A percentile compares a stretch with the other conserved stretches of the same genome.
These are phyloP conservation scores for Hypomyces perniciosus DNA, from an alignment of 2,329 filamentous ascomycete genomes.

Conservation along the genomic window DNA sequence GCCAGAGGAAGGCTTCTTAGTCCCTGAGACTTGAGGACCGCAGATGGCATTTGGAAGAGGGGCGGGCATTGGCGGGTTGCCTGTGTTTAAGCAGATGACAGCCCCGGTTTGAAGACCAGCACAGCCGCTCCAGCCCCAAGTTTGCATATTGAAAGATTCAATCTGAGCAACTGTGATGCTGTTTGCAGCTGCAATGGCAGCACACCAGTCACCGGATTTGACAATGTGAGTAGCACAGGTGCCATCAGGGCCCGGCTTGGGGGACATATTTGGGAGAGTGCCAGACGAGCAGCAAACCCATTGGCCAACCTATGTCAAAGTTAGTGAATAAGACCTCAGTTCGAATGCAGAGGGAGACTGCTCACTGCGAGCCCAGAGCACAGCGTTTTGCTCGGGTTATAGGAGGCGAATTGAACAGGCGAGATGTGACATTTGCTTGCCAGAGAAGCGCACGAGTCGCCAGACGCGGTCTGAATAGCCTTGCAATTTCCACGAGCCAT, in stretches of 20 bases:
- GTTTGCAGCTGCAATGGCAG: slow-evolving; percentile 17
- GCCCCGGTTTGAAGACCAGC: slow-evolving; percentile 19
- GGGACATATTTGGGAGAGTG: slow-evolving; percentile 21
- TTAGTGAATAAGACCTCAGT: too few species aligned
- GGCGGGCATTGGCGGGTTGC: slow-evolving; percentile 29
- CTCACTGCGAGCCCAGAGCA: slow-evolving; percentile 14
- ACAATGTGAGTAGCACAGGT: slow-evolving; percentile 23
- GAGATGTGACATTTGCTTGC: slow-evolving; percentile 21
- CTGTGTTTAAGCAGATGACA: slow-evolving; percentile 30
- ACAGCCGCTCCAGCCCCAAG: slow-evolving; percentile 27
- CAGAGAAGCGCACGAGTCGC: slow-evolving; percentile 20
- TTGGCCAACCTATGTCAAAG: slow-evolving; percentile 21
- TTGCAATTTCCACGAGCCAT: too few species aligned
- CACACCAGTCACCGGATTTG: slow-evolving; percentile 22
- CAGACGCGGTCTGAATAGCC: slow-evolving; percentile 4
- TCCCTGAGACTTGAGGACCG: slow-evolving; percentile 28
- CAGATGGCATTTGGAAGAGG: slow-evolving; percentile 26
- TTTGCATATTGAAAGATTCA: slow-evolving; percentile 20
- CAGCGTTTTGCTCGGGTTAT: slow-evolving; percentile 19
- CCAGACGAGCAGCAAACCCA: slow-evolving; percentile 27
- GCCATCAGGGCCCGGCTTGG: slow-evolving; percentile 25
- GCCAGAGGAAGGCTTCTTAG: slow-evolving; percentile 19
- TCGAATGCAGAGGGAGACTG: neutral
- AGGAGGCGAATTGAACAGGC: slow-evolving; percentile 19
- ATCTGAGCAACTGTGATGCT: neutral